Percentiles rank a stretch among this genome's conserved stretches.
Evolutionary conservation across 2,329 filamentous ascomycete genomes (phyloP).

Genomic region (Aspergillus sp.): DNA sequence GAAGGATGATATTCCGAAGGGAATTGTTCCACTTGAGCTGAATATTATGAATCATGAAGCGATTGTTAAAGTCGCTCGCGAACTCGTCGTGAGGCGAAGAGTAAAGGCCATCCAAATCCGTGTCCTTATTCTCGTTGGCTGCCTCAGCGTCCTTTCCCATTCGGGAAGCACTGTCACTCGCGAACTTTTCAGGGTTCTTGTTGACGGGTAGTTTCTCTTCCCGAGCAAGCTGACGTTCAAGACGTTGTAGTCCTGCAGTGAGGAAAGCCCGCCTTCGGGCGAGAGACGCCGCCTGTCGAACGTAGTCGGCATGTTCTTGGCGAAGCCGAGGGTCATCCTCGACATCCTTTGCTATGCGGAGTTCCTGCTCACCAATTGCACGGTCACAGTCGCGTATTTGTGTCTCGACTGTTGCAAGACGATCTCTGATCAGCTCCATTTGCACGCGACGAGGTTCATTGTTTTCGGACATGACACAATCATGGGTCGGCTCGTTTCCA

Average conservation of each 20-base stretch:
- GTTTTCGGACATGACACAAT: constrained; percentile 89
- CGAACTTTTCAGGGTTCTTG: constrained; percentile 30
- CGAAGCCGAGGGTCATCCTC: constrained; percentile 46
- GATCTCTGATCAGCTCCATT: constrained; percentile 76
- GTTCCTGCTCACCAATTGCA: constrained; percentile 71
- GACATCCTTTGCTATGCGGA: constrained; percentile 57
- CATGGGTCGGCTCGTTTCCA: constrained; percentile 88
- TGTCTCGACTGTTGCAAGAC: constrained; percentile 72
- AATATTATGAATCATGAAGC: constrained; percentile 96
- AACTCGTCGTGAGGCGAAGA: constrained; percentile 74
- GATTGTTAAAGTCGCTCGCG: constrained; percentile 93
- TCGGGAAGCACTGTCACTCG: constrained; percentile 26
- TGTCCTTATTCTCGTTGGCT: constrained; percentile 55
- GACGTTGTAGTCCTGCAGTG: constrained; percentile 55
- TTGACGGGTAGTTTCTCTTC: constrained; percentile 51
- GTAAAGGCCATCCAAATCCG: constrained; percentile 58
- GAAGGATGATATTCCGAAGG: constrained; percentile 89
- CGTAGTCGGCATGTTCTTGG: constrained; percentile 50
- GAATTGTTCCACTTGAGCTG: constrained; percentile 99
- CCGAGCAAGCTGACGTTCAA: constrained; percentile 49
- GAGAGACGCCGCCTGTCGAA: constrained; percentile 57
- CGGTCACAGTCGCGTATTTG: constrained; percentile 76
- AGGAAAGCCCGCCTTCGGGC: constrained; percentile 60
- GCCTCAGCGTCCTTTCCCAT: constrained; percentile 37
- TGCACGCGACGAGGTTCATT: constrained; percentile 89